Percentiles rank a stretch among this genome's conserved stretches.
phyloP scores from a whole-genome alignment of 352 stramenopile genomes.

The Globisporangium radiosum region DNA sequence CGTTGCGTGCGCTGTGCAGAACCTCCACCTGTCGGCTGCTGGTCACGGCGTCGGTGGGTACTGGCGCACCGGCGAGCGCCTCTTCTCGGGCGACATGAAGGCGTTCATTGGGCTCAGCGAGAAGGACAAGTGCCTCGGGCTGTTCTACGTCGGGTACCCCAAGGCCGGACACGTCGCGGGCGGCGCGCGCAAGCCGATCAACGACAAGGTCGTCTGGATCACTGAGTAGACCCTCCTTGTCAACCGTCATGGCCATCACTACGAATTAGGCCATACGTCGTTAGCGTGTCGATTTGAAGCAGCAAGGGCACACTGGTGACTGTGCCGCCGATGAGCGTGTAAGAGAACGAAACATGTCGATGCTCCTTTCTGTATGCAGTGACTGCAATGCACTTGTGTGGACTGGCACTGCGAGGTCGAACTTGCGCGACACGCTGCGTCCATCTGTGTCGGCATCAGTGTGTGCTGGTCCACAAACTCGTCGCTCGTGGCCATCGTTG shows the following conservation, averaged over 20 bases:
- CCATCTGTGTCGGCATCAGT: no score
- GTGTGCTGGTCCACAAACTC: no score
- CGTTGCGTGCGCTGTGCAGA: conserved; percentile 77
- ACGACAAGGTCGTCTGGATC: conserved; percentile 68
- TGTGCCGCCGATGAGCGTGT: no score
- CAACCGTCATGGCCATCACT: no score
- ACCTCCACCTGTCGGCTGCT: conserved; percentile 72
- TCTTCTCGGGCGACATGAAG: conserved; percentile 77
- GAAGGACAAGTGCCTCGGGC: conserved; percentile 73
- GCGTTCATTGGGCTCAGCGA: conserved; percentile 50
- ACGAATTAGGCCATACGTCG: no score
- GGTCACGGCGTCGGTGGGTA: conserved; percentile 64
- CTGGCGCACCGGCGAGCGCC: conserved; percentile 69
- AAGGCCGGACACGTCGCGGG: conserved; percentile 39
- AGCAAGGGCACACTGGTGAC: no score
- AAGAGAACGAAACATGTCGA: no score
- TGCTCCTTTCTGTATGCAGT: no score
- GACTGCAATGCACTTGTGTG: no score
- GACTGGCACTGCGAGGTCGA: no score
- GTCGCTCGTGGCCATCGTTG: no score
- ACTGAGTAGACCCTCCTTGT: conserved; percentile 7
- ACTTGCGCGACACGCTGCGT: no score
- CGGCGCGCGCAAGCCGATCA: conserved; percentile 50
- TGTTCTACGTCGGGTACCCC: conserved; percentile 76
- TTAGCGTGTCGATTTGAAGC: neutral